Percentiles rank a stretch among this genome's conserved stretches.
Conservation (phyloP, 169 alveolate genomes). For the Plasmodium reichenowi region DNA sequence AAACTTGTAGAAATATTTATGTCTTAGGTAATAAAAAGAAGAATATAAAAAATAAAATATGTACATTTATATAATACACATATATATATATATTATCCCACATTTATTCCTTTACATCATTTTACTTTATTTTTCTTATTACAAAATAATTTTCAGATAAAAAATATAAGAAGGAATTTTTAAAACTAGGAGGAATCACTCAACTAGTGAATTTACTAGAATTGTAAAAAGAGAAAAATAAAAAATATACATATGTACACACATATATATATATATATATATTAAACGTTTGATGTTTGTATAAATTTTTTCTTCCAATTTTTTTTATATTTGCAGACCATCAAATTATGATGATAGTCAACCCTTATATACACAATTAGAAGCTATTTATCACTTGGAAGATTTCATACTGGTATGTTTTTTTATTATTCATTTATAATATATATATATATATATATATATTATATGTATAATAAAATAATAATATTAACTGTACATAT, state of each 20-base stretch:
- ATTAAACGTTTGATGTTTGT: not conserved
- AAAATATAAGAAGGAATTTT: conserved; percentile 89
- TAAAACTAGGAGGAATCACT: conserved; percentile 89
- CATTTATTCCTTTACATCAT: no score
- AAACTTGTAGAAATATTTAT: conserved; percentile 91
- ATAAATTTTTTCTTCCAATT: conserved; percentile 1
- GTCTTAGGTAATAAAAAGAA: conserved; percentile 81
- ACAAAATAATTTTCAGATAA: conserved; percentile 73
- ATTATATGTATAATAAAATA: not conserved
- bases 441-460: not conserved
- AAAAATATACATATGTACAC: not conserved
- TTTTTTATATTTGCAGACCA: conserved; percentile 53
- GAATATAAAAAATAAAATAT: not conserved
- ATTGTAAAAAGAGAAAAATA: conserved; percentile 43
- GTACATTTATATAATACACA: not conserved
- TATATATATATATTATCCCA: not conserved
- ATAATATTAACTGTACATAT: not conserved
- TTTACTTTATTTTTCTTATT: no score
- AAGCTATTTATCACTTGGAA: conserved; percentile 92
- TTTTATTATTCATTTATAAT: not conserved
- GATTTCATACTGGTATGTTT: conserved; percentile 87
- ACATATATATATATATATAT: conserved; percentile 1
- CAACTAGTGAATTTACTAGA: conserved; percentile 84
- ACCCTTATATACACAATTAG: conserved; percentile 89
- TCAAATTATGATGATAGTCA: conserved; percentile 83